Evolutionary conservation across 179 eudicot species (phyloP).

Genomic region (Dionaea muscipula): DNA sequence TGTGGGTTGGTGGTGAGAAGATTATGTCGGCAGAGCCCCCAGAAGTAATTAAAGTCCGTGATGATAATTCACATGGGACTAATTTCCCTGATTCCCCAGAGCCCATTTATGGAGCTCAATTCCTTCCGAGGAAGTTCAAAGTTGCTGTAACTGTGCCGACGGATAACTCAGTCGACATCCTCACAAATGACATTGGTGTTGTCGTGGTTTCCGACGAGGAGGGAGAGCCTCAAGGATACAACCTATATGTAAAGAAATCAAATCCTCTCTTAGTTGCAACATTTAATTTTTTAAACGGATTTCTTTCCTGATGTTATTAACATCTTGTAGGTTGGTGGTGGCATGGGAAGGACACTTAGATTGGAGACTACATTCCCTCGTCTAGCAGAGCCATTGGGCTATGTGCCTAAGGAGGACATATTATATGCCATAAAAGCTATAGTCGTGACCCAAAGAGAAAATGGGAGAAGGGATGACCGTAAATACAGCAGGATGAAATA

Average conservation of each 20-base stretch:
- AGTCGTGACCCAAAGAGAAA: conserved; percentile 90
- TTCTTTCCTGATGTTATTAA: conserved; percentile 1
- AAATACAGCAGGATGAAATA: conserved; percentile 95
- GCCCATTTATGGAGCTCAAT: conserved; percentile 97
- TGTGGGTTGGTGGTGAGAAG: conserved; percentile 98
- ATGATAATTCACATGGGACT: conserved; percentile 94
- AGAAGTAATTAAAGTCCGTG: conserved; percentile 77
- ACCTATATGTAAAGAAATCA: conserved; percentile 58
- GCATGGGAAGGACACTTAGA: conserved; percentile 99
- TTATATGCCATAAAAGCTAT: conserved; percentile 97
- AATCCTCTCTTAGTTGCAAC: background rate
- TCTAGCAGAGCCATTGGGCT: conserved; percentile 88
- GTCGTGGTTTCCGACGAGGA: conserved; percentile 73
- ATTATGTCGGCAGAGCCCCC: conserved; percentile 88
- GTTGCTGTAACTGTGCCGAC: conserved; percentile 93
- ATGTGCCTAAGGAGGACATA: conserved; percentile 95
- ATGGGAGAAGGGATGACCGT: conserved; percentile 98
- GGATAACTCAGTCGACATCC: conserved; percentile 85
- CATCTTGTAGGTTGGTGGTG: conserved; percentile 83
- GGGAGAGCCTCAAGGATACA: conserved; percentile 90
- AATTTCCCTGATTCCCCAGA: conserved; percentile 89
- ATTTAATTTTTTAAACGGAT: background rate
- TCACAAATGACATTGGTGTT: conserved; percentile 89
- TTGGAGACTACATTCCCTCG: conserved; percentile 80
- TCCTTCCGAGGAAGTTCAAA: conserved; percentile 92